phyloP scores from a whole-genome alignment of 768 basidiomycete genomes.

The Calvatia gigantea region DNA sequence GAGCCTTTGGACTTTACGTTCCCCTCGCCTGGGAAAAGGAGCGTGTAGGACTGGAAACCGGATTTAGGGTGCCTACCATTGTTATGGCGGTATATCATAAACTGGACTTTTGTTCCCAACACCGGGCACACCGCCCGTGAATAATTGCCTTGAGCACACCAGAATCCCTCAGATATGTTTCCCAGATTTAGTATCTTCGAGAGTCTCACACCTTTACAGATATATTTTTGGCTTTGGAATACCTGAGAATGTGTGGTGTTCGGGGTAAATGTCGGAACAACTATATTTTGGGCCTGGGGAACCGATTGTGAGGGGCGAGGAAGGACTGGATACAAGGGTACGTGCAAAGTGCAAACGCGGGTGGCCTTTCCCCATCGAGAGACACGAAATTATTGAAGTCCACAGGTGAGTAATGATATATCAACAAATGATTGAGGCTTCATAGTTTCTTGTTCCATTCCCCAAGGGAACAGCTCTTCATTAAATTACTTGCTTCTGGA shows the following conservation, averaged over 20 bases:
- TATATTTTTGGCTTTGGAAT: not conserved
- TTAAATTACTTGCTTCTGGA: constrained; percentile 1
- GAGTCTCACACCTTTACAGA: not conserved
- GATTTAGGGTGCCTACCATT: not conserved
- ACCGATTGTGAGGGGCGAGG: not conserved
- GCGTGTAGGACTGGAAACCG: constrained; percentile 1
- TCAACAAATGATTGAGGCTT: not conserved
- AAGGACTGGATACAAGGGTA: not conserved
- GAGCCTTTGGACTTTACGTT: not conserved
- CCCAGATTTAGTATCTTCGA: not conserved
- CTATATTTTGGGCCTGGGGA: constrained; percentile 2
- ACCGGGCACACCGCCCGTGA: not conserved
- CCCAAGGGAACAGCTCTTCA: constrained; percentile 19
- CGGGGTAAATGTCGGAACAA: constrained; percentile 5
- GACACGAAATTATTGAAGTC: not conserved
- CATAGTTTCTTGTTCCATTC: constrained; percentile 15
- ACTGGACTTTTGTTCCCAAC: not conserved
- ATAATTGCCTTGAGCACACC: not conserved
- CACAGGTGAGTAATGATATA: no score
- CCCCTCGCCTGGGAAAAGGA: constrained; percentile 15
- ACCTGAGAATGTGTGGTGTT: not conserved
- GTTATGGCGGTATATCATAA: not conserved
- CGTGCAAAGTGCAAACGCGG: not conserved
- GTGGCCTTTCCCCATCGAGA: not conserved
- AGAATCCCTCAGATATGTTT: constrained; percentile 1